Percentiles rank a stretch among this genome's conserved stretches.
Evolutionary conservation across 1,139 yeast species (phyloP).

Genomic region (Yamadazyma oceani): DNA sequence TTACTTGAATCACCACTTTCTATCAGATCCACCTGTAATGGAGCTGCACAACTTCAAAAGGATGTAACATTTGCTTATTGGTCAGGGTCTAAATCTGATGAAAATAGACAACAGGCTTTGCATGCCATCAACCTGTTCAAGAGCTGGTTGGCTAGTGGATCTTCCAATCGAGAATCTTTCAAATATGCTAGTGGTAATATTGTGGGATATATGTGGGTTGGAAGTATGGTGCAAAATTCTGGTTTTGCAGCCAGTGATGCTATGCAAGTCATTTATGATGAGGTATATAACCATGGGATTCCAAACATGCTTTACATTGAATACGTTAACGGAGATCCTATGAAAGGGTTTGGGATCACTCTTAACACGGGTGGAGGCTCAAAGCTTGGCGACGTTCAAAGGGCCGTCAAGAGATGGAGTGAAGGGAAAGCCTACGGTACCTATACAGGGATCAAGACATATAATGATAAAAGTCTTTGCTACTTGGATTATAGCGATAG

Average conservation of each 20-base stretch:
- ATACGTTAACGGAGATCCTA: slow-evolving; percentile 13
- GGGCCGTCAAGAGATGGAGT: slow-evolving; percentile 18
- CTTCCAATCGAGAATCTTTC: slow-evolving; percentile 12
- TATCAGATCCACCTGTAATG: slow-evolving; percentile 6
- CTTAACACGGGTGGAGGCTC: slow-evolving; percentile 13
- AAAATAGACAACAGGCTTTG: slow-evolving; percentile 12
- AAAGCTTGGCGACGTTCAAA: slow-evolving; percentile 11
- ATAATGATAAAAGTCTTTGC: slow-evolving; percentile 6
- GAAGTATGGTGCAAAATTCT: slow-evolving; percentile 17
- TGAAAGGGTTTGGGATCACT: slow-evolving; percentile 14
- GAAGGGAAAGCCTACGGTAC: slow-evolving; percentile 11
- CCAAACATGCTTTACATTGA: slow-evolving; percentile 15
- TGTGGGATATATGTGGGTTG: slow-evolving; percentile 18
- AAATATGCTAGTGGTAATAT: slow-evolving; percentile 9
- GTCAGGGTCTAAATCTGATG: slow-evolving; percentile 13
- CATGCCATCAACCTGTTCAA: slow-evolving; percentile 12
- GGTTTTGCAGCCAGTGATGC: slow-evolving; percentile 15
- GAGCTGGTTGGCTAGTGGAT: slow-evolving; percentile 9
- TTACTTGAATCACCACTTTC: background rate
- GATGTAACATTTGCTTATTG: slow-evolving; percentile 13
- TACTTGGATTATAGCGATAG: slow-evolving; percentile 8
- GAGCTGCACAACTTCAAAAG: slow-evolving; percentile 9
- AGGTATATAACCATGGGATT: slow-evolving; percentile 14
- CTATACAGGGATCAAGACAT: slow-evolving; percentile 11
- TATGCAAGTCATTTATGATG: slow-evolving; percentile 12